Base-by-base conservation (phyloP, 2,329 filamentous ascomycete species). In the Calonectria naviculata region DNA sequence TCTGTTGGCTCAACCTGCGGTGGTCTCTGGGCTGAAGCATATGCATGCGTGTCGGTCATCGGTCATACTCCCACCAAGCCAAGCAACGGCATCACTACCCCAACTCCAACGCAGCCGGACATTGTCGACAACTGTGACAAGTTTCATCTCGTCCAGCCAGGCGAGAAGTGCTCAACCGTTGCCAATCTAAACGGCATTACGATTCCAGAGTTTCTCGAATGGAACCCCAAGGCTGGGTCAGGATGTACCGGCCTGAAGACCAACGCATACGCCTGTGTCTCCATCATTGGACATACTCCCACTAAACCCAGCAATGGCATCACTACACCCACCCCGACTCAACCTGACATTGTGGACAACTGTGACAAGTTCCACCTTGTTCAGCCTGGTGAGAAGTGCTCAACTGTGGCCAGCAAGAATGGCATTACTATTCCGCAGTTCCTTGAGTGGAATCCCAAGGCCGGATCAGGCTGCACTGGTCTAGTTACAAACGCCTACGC, bases 61-160 rank as follows among this genome's bases (percentile, higher is more conserved):
- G 42, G 42, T 21, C n/a, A 46, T 46, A 46, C 42, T 46, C 42
- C 42, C 5, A 46, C n/a, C 9, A 46, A 46, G 13, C 42, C n/a
- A 24, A 12, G 12, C 10, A 46, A 46, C 21, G n/a, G 42, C 9
- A 46, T 46, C 42, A 46, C 42, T 4, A 46, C n/a, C 42, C 42
- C 42, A 13, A 46, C 42, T 26, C 73, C 72, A 1, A 67, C 58
- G 3, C 76, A 78, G 56, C 70, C 63, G 6, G 71, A 63, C 26
- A 74, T 78, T 29, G 70, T 72, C 1, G 47, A 65, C 29, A 75
- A 75, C 67, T 78, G 74, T 52, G 67, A 78, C 24, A 67, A 65
- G 29, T 78, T 78, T 46, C 67, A 70, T 21, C n/a, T 64, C 1
- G 64, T 73, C 9, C 47, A 52, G 4, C 15, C 28, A 8, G 49